Percentiles rank a stretch among this genome's conserved stretches.
Conservation (phyloP, 495 filamentous ascomycete genomes). For the Aspergillus cavernicola region DNA sequence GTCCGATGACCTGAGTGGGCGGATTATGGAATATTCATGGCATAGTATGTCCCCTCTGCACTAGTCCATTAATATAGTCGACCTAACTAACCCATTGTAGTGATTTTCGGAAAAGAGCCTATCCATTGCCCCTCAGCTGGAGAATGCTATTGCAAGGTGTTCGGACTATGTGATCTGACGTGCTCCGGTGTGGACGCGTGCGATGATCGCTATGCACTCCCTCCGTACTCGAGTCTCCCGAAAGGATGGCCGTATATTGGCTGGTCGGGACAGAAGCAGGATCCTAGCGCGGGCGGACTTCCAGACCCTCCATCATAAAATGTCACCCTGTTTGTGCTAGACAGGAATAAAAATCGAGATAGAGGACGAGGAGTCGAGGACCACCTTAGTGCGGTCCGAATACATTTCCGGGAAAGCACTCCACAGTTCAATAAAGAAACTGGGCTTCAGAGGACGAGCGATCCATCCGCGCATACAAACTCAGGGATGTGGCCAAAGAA, state of each 20-base stretch:
- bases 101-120: conserved; percentile 49
- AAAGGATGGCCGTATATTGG: conserved; percentile 51
- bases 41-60: conserved; percentile 47
- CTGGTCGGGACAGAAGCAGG: conserved; percentile 46
- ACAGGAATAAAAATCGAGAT: too few species aligned
- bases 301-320: conserved; percentile 28
- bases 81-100: conserved; percentile 25
- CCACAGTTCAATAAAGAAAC: background rate
- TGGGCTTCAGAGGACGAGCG: background rate
- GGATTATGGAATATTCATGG: conserved; percentile 73
- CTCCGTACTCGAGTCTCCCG: conserved; percentile 44
- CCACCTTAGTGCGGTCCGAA: background rate
- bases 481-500: too few species aligned
- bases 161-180: conserved; percentile 53
- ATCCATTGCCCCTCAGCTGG: conserved; percentile 54
- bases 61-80: too few species aligned
- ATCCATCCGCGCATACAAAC: background rate
- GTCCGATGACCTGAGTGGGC: conserved; percentile 54
- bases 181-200: conserved; percentile 36
- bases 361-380: background rate
- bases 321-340: background rate
- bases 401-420: background rate
- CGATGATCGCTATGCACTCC: conserved; percentile 44
- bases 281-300: conserved; percentile 32
- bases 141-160: conserved; percentile 63